Evolutionary conservation across 352 stramenopile genomes (phyloP).

Genomic region (Albugo laibachii): DNA sequence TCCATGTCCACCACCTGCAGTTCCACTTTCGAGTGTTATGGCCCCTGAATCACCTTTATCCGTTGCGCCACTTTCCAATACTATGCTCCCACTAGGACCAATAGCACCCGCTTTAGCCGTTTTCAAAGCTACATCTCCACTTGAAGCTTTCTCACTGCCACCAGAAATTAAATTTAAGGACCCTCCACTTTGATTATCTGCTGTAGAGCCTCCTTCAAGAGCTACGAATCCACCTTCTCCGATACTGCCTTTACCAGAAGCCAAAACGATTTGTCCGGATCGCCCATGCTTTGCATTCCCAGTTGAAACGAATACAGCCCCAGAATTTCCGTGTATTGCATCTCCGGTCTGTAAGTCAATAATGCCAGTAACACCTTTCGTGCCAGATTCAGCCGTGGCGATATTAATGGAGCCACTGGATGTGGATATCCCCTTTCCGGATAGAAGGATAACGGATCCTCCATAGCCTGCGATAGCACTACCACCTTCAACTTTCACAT

Average conservation of each 20-base stretch:
- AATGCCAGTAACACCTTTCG: conserved; percentile 25
- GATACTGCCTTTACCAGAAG: conserved; percentile 46
- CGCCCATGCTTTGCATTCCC: conserved; percentile 24
- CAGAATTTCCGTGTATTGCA: conserved; percentile 31
- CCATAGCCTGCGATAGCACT: conserved; percentile 37
- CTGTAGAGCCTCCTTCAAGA: conserved; percentile 47
- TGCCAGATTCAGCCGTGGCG: conserved; percentile 22
- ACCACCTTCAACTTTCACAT: conserved; percentile 59
- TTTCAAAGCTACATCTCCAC: conserved; percentile 39
- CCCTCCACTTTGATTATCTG: conserved; percentile 42
- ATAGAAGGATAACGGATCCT: conserved; percentile 24
- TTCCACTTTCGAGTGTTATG: conserved; percentile 26
- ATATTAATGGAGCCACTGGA: conserved; percentile 31
- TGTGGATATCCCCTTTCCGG: conserved; percentile 24
- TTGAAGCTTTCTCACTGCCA: conserved; percentile 36
- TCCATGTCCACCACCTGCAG: conserved; percentile 34
- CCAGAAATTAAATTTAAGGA: conserved; percentile 31
- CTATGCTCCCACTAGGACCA: conserved; percentile 33
- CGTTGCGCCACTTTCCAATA: conserved; percentile 32
- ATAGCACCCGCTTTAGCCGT: conserved; percentile 32
- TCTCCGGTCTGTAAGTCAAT: conserved; percentile 17
- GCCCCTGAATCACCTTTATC: conserved; percentile 30
- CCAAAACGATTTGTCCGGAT: conserved; percentile 26
- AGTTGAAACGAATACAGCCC: conserved; percentile 26
- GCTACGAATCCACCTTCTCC: conserved; percentile 65